Base-by-base conservation (phyloP, 2,329 filamentous ascomycete genomes). In the Teratosphaeriaceae sp. region DNA sequence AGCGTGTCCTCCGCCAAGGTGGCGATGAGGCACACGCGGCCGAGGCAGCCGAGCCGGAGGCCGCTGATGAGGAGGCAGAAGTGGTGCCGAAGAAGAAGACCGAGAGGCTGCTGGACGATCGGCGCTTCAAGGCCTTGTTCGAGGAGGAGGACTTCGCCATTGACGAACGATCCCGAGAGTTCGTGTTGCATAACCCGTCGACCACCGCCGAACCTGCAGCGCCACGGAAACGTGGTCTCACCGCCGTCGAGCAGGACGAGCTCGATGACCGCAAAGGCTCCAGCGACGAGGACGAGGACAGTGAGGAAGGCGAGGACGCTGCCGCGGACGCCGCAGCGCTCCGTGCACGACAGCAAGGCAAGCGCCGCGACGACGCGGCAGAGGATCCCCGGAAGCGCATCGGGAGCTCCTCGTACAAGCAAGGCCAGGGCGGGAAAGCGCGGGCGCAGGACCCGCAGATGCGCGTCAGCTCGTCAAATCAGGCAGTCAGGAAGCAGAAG, bases 111-210 rank as follows among this genome's bases (percentile, higher is more conserved):
- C 78, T 98, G 42, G 79, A 79, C 46, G 92, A 98, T 64, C 75
- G 81, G 39, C 89, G 92, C 71, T 97, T 98, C 75, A 77, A 77
- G 53, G 80, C 82, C 54, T 69, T 98, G 48, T 98, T 97, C 69
- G 83, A 96, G 60, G 88, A 97, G 63, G 84, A 89, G 56, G 89
- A 94, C 44, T 97, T 95, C 65, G 79, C 79, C 56, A 85, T 98
- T 46, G 90, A 98, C 63, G 92, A 98, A 68, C 83, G 71, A 29
- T 94, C 84, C 50, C 76, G 80, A 57, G 90, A 97, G 64, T 98
- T 94, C 72, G 79, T 82, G 46, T 76, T 83, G 35, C 80, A 94
- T 66, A 98, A 98, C 62, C 88, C 92, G 3, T 94, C 87, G 65
- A 92, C 87, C 6, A 77, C 70, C 43, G 56, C 49, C 40, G 56